Evolutionary conservation across 1,284 basidiomycete genomes (phyloP).

Genomic region (Microbotryum intermedium): DNA sequence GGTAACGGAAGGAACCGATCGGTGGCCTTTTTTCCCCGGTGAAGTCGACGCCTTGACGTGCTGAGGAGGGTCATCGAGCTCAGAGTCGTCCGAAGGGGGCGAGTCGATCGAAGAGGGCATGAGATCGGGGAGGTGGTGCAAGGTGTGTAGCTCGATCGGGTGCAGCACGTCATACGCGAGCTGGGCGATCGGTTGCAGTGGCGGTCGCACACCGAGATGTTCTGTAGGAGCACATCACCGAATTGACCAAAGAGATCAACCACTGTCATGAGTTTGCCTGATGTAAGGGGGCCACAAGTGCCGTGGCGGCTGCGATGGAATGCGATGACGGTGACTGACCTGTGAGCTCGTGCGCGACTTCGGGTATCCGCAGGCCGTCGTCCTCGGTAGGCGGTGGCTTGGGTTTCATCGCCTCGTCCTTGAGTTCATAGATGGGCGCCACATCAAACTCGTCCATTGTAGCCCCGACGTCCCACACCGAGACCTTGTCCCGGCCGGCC

Average conservation of each 20-base stretch:
- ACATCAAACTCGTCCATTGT: slow-evolving; percentile 24
- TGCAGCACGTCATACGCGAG: slow-evolving; percentile 19
- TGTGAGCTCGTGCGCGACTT: slow-evolving; percentile 14
- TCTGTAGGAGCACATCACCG: slow-evolving; percentile 3
- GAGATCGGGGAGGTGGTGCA: slow-evolving; percentile 6
- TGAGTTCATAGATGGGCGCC: slow-evolving; percentile 10
- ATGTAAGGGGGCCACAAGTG: no score
- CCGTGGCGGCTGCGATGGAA: no score
- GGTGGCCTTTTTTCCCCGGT: no score
- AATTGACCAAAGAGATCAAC: background rate
- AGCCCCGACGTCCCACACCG: slow-evolving; percentile 26
- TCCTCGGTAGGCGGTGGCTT: slow-evolving; percentile 3
- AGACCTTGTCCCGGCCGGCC: slow-evolving; percentile 17
- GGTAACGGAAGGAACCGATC: no score
- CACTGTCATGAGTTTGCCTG: background rate
- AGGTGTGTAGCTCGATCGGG: slow-evolving; percentile 9
- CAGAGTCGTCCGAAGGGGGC: slow-evolving; percentile 2
- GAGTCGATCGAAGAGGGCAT: slow-evolving; percentile 2
- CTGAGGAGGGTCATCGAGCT: background rate
- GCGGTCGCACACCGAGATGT: slow-evolving; percentile 1
- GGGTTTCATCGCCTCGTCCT: slow-evolving; percentile 18
- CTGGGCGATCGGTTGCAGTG: slow-evolving; percentile 10
- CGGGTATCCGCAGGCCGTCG: slow-evolving; percentile 6
- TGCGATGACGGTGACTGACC: slow-evolving; percentile 5
- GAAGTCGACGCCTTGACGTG: no score